Evolutionary conservation across 352 stramenopile genomes (phyloP).

Genomic region (Pythium graminicola): DNA sequence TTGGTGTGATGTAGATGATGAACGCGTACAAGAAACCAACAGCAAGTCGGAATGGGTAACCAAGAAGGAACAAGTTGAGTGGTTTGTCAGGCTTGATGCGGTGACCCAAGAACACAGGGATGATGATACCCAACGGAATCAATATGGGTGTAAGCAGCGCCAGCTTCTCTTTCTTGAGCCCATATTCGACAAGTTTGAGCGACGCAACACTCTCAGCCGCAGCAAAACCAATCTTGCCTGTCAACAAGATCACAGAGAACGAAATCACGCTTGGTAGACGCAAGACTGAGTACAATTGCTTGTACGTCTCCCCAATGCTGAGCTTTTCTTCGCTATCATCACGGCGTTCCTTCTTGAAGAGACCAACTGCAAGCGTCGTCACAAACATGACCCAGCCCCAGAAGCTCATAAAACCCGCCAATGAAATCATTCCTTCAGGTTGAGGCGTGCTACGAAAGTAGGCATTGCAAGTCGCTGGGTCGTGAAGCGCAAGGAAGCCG

Average conservation of each 20-base stretch:
- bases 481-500: conserved; percentile 97
- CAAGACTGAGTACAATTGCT: conserved; percentile 83
- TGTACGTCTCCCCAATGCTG: conserved; percentile 86
- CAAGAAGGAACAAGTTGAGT: conserved; percentile 69
- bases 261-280: conserved; percentile 80
- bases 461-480: conserved; percentile 86
- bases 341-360: conserved; percentile 89
- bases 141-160: conserved; percentile 83
- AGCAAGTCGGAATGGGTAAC: conserved; percentile 81
- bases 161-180: conserved; percentile 91
- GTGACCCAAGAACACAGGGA: conserved; percentile 72
- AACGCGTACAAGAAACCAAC: conserved; percentile 78
- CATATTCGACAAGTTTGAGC: conserved; percentile 91
- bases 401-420: conserved; percentile 90
- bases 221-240: conserved; percentile 89
- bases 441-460: conserved; percentile 72
- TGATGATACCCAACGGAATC: conserved; percentile 83
- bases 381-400: conserved; percentile 92
- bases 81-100: conserved; percentile 66
- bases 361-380: conserved; percentile 86
- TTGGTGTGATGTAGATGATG: conserved; percentile 77
- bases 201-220: conserved; percentile 86
- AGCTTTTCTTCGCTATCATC: conserved; percentile 58
- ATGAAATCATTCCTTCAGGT: conserved; percentile 72
- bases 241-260: conserved; percentile 88